Conservation (phyloP, 169 alveolate species). For the Plasmodium vivax region DNA sequence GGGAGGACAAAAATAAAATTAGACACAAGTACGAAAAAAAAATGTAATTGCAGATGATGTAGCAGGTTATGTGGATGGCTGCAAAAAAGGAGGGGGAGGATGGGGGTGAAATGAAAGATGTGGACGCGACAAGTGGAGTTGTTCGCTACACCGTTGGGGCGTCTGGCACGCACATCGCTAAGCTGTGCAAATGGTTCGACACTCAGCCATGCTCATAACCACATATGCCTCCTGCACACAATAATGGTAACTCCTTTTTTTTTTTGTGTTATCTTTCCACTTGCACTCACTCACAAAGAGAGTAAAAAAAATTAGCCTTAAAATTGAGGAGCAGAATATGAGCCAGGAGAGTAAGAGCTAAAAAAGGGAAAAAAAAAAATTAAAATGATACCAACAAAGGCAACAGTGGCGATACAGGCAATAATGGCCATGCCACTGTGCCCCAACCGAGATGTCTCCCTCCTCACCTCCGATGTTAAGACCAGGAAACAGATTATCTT, state of each 20-base stretch:
- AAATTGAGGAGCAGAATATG: conserved; percentile 53
- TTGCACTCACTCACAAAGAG: conserved; percentile 53
- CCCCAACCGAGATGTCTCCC: background rate
- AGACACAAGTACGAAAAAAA: conserved; percentile 66
- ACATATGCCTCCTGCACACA: background rate
- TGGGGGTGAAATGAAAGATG: background rate
- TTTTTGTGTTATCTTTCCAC: background rate
- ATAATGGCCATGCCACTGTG: background rate
- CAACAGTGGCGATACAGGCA: background rate
- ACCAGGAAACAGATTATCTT: conserved; percentile 24
- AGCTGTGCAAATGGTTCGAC: background rate
- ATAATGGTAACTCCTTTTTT: background rate
- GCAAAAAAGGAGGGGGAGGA: background rate
- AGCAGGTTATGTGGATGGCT: conserved; percentile 53
- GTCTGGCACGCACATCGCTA: background rate
- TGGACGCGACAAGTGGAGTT: background rate
- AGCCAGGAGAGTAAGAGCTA: conserved; percentile 59
- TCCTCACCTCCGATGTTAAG: conserved; percentile 41
- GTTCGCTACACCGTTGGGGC: background rate
- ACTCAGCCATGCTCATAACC: background rate
- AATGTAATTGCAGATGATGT: conserved; percentile 55
- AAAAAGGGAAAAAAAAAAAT: conserved; percentile 11
- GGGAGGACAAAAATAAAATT: conserved; percentile 58
- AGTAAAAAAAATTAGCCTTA: conserved; percentile 44
- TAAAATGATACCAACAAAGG: background rate